Conservation (phyloP, 305 asterid genomes). For the Fraxinus ornus region DNA sequence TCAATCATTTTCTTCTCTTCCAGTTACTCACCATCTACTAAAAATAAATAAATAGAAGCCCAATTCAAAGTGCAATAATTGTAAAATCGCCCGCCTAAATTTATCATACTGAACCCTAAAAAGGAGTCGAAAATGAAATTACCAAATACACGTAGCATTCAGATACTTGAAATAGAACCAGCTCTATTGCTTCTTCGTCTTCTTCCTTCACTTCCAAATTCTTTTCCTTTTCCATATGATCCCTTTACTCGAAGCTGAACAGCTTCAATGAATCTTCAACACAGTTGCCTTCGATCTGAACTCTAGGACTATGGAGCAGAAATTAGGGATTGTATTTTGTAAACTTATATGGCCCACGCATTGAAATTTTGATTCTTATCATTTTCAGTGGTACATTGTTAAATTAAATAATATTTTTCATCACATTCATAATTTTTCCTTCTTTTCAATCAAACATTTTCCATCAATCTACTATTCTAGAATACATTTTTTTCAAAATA, state of each 20-base stretch:
- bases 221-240: slow-evolving; percentile 52
- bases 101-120: neutral
- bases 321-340: neutral
- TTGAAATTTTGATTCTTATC: too few species aligned
- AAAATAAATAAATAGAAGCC: neutral
- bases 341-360: too few species aligned
- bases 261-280: neutral
- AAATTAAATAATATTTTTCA: too few species aligned
- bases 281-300: neutral
- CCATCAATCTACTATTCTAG: too few species aligned
- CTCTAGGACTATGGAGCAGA: neutral
- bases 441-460: too few species aligned
- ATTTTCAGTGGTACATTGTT: too few species aligned
- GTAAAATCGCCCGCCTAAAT: neutral
- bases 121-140: slow-evolving; percentile 1
- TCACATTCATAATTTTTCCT: too few species aligned
- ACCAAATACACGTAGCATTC: slow-evolving; percentile 85
- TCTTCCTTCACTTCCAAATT: slow-evolving; percentile 30
- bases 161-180: slow-evolving; percentile 66
- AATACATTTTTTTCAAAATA: too few species aligned
- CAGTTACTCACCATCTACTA: neutral
- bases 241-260: neutral
- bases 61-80: neutral
- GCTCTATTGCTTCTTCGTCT: slow-evolving; percentile 53
- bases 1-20: neutral